Evolutionary conservation across 1,139 yeast species (phyloP).

Genomic region (Taphrina betulina): DNA sequence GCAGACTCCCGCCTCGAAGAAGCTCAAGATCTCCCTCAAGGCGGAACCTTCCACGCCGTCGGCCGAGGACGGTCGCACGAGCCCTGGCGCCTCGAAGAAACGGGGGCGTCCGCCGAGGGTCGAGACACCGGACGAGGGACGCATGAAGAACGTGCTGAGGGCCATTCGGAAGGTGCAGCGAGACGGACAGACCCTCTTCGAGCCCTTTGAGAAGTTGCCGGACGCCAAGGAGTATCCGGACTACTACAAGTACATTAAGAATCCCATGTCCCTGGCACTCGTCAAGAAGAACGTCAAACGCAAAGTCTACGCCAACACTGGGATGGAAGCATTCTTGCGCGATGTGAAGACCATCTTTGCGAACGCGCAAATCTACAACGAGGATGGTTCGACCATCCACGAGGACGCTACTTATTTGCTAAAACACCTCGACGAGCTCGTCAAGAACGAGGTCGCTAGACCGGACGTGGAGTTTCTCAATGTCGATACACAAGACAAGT

Average conservation of each 20-base stretch:
- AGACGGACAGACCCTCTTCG: constrained; percentile 30
- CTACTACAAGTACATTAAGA: constrained; percentile 61
- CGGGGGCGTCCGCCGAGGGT: constrained; percentile 33
- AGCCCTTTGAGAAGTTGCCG: constrained; percentile 77
- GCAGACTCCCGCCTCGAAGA: neutral
- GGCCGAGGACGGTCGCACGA: constrained; percentile 5
- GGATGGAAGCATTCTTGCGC: constrained; percentile 67
- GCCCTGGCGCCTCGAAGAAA: constrained; percentile 14
- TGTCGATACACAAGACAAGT: constrained; percentile 6
- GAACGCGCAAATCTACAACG: constrained; percentile 68
- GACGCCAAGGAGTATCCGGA: constrained; percentile 65
- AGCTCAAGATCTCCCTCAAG: constrained; percentile 2
- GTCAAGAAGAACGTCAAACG: constrained; percentile 82
- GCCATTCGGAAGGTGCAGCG: constrained; percentile 12
- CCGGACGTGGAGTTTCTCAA: constrained; percentile 54
- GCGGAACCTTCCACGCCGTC: constrained; percentile 32
- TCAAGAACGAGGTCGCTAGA: constrained; percentile 70
- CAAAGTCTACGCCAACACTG: constrained; percentile 59
- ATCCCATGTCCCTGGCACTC: constrained; percentile 79
- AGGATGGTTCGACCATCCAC: constrained; percentile 57
- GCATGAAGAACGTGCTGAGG: constrained; percentile 31
- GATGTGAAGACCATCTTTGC: constrained; percentile 75
- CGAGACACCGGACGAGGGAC: constrained; percentile 33
- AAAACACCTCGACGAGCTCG: constrained; percentile 57
- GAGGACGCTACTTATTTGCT: constrained; percentile 65